Conservation (phyloP, 2,329 filamentous ascomycete genomes). For the Coniosporium tulheliwenetii region DNA sequence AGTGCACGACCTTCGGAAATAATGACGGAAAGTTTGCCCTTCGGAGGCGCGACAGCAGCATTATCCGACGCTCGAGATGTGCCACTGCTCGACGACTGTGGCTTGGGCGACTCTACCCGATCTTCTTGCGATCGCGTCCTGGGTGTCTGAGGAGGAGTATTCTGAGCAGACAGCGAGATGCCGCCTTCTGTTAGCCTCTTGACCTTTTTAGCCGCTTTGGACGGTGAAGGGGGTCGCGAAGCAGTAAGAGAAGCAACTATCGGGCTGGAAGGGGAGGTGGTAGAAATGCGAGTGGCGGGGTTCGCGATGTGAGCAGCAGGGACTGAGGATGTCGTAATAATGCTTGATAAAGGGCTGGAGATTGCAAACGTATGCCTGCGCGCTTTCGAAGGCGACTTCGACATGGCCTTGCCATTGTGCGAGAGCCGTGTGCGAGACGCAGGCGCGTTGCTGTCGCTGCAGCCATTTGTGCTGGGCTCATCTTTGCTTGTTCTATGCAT, state of each 20-base stretch:
- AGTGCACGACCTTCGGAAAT: slow-evolving; percentile 76
- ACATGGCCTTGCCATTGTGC: too few relatives aligned
- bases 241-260: slow-evolving; percentile 29
- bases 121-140: slow-evolving; percentile 61
- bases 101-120: too few relatives aligned
- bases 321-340: slow-evolving; percentile 47
- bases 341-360: slow-evolving; percentile 43
- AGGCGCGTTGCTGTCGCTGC: too few relatives aligned
- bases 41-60: slow-evolving; percentile 53
- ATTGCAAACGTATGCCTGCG: slow-evolving; percentile 19
- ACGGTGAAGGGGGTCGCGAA: slow-evolving; percentile 32
- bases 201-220: slow-evolving; percentile 51
- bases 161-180: slow-evolving; percentile 55
- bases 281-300: slow-evolving; percentile 28
- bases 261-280: slow-evolving; percentile 34
- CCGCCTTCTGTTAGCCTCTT: slow-evolving; percentile 80
- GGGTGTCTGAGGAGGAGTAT: slow-evolving; percentile 78
- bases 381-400: slow-evolving; percentile 11
- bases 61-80: slow-evolving; percentile 16
- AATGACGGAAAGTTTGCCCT: slow-evolving; percentile 79
- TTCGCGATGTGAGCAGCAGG: slow-evolving; percentile 55
- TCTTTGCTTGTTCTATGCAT: slow-evolving; percentile 8
- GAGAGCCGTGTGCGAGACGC: too few relatives aligned
- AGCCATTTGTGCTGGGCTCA: too few relatives aligned
- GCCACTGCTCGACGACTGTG: too few relatives aligned